Conservation (phyloP, 495 filamentous ascomycete species). For the Lasiosphaeria ovina region DNA sequence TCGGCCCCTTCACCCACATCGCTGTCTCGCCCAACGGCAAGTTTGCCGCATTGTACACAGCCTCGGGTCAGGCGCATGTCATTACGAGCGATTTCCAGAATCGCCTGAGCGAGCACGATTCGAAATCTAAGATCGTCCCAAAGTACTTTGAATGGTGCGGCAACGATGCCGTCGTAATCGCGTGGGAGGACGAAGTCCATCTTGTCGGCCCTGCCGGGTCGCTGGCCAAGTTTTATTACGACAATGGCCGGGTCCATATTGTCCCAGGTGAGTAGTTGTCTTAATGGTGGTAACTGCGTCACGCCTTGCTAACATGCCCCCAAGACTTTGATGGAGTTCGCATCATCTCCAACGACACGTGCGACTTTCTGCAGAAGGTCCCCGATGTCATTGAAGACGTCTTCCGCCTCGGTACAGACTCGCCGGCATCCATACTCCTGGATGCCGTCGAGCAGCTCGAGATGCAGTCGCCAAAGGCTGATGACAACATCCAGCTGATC, state of each 20-base stretch:
- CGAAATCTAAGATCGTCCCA: constrained; percentile 77
- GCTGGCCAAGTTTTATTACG: constrained; percentile 82
- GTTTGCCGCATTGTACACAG: constrained; percentile 81
- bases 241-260: constrained; percentile 78
- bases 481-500: constrained; percentile 95
- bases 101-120: constrained; percentile 88
- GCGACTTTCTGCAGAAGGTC: constrained; percentile 93
- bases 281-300: neutral
- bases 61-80: constrained; percentile 84
- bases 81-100: constrained; percentile 93
- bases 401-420: constrained; percentile 78
- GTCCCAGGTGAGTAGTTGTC: constrained; percentile 61
- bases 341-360: constrained; percentile 84
- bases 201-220: constrained; percentile 82
- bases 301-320: constrained; percentile 34
- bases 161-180: constrained; percentile 88
- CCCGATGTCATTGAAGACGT: constrained; percentile 84
- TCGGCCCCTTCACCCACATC: constrained; percentile 89
- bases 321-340: constrained; percentile 86
- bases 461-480: constrained; percentile 91
- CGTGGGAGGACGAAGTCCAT: constrained; percentile 98
- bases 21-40: constrained; percentile 86
- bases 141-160: constrained; percentile 94
- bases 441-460: constrained; percentile 92
- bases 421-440: constrained; percentile 80